Evolutionary conservation across 768 basidiomycete genomes (phyloP), one percentile per base, ranked within the genome.

Genomic region (Tulasnella sp.): DNA sequence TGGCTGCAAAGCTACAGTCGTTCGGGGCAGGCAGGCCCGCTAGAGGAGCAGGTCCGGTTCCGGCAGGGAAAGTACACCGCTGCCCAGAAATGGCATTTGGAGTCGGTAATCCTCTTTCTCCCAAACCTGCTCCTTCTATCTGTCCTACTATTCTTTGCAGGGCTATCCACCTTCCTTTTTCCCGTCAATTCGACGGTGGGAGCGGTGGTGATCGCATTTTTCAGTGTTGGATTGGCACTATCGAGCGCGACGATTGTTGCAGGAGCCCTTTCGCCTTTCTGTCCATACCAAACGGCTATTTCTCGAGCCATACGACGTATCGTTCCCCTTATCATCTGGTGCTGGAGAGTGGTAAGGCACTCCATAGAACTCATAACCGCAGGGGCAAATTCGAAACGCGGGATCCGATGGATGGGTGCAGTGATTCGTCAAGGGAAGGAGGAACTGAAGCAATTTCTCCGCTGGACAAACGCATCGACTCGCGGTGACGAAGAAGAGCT

Each of bases 71-170:
- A 78, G 40, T 78, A 54, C 41, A 41, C 48, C 24, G 77, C 44
- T 31, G 54, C 64, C 16, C n/a, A 60, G 18, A 22, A 41, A 16
- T 64, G 50, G 44, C 44, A 78, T 40, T 58, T 78, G 31, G 44
- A 54, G 41, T 40, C 64, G 2, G 50, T 78, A 24, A 58, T 78
- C 20, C 44, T 41, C 28, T 31, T 78, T 28, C 64, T 78, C 7
- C 77, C 77, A 44, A 60, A 40, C 41, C 16, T 78, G 12, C 77
- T 78, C 24, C 77, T 50, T 14, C 54, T 78, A 50, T 78, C 77
- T 11, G 44, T 78, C 34, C 77, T 78, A 14, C 46, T 58, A 18
- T 78, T 78, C 40, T 69, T 78, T 31, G 54, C 34, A 16, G 77
- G 77, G 11, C 34, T 78, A 24, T 31, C 40, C 34, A 2, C n/a